A percentile compares a stretch with the other conserved stretches of the same genome.
Conservation (phyloP, 371 early-diverging fungal genomes). For the Mortierella sp. region DNA sequence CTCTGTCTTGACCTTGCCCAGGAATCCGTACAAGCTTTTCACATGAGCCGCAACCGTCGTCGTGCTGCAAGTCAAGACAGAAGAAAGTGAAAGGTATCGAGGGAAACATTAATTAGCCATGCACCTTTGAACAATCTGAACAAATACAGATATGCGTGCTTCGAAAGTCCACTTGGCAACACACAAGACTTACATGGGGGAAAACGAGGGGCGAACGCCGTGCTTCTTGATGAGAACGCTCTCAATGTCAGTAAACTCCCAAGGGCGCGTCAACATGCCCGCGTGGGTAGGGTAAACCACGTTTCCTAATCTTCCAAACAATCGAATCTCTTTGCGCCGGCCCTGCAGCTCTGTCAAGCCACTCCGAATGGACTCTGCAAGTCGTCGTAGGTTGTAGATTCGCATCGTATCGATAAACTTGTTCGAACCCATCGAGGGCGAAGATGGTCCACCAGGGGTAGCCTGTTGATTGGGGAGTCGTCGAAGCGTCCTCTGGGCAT, state of each 20-base stretch:
- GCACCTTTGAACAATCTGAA: no score
- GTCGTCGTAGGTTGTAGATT: slow-evolving; percentile 33
- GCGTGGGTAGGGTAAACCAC: slow-evolving; percentile 21
- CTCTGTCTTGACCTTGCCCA: slow-evolving; percentile 25
- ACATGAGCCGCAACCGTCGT: slow-evolving; percentile 14
- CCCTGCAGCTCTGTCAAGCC: slow-evolving; percentile 45
- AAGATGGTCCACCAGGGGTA: neutral
- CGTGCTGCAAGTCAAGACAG: slow-evolving; percentile 16
- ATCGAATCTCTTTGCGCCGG: slow-evolving; percentile 48
- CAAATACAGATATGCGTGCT: no score
- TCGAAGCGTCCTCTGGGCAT: slow-evolving; percentile 14
- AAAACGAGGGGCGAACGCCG: slow-evolving; percentile 19
- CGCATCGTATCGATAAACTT: slow-evolving; percentile 19
- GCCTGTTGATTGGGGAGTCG: slow-evolving; percentile 21
- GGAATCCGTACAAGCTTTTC: slow-evolving; percentile 18
- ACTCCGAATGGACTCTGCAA: slow-evolving; percentile 20
- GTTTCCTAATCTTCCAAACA: slow-evolving; percentile 40
- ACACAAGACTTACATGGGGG: slow-evolving; percentile 27
- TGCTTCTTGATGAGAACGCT: slow-evolving; percentile 14
- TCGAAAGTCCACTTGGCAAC: no score
- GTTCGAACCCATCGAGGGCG: neutral
- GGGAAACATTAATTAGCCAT: no score
- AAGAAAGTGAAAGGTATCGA: no score
- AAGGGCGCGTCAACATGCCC: neutral
- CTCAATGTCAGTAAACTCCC: slow-evolving; percentile 39